phyloP scores from a whole-genome alignment of 2,329 filamentous ascomycete species.

The Lachnellula hyalina region DNA sequence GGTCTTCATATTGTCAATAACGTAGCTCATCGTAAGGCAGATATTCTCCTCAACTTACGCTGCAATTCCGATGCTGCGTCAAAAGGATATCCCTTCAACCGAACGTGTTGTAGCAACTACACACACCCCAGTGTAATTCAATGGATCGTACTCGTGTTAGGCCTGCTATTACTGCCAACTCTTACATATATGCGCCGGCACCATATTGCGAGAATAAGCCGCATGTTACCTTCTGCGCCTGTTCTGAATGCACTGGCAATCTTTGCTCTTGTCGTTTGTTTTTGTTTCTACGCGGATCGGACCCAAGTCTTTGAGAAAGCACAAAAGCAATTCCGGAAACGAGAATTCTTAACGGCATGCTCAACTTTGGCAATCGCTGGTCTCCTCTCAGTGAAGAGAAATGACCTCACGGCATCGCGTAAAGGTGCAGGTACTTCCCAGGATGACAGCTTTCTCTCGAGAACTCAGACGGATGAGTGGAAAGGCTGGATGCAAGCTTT shows the following conservation, averaged over 20 bases:
- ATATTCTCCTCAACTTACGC: constrained; percentile 44
- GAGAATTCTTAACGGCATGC: constrained; percentile 31
- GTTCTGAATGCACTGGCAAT: constrained; percentile 17
- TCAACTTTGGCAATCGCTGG: constrained; percentile 27
- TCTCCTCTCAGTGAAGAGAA: constrained; percentile 28
- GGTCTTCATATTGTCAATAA: constrained; percentile 44
- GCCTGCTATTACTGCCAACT: constrained; percentile 28
- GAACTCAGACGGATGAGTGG: constrained; percentile 58
- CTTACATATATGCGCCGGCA: constrained; percentile 19
- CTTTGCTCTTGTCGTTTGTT: constrained; percentile 29
- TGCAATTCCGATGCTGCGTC: constrained; percentile 45
- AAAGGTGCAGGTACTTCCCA: constrained; percentile 1
- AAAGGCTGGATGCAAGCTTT: constrained; percentile 60
- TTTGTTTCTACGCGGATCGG: constrained; percentile 50
- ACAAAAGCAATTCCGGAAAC: constrained; percentile 39
- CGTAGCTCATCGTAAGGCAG: constrained; percentile 43
- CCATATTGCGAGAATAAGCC: constrained; percentile 10
- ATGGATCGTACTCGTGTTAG: constrained; percentile 29
- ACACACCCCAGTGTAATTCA: constrained; percentile 34
- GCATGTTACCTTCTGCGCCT: constrained; percentile 17
- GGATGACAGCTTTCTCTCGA: constrained; percentile 41
- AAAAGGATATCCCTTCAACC: constrained; percentile 39
- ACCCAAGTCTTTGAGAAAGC: constrained; percentile 48
- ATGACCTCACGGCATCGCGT: background rate
- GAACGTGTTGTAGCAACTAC: constrained; percentile 49